Evolutionary conservation across 768 basidiomycete species (phyloP).

Genomic region (Basidioascus undulatus): DNA sequence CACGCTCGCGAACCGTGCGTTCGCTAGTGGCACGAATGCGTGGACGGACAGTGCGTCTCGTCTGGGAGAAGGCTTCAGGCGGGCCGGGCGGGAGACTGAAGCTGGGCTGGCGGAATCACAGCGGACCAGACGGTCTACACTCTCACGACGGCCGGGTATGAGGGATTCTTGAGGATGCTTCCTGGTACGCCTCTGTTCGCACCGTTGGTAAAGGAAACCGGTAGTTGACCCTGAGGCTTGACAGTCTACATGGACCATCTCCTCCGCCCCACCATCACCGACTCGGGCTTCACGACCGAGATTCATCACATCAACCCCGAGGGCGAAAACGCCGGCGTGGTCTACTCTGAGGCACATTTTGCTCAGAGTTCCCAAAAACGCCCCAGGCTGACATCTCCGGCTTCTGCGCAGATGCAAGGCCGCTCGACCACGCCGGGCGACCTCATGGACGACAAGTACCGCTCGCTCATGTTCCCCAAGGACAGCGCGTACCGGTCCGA

Average conservation of each 20-base stretch:
- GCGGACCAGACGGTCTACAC: conserved; percentile 81
- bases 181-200: conserved; percentile 10
- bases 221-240: conserved; percentile 34
- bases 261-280: conserved; percentile 48
- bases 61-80: neutral
- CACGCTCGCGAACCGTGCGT: conserved; percentile 71
- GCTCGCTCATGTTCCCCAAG: conserved; percentile 21
- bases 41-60: conserved; percentile 50
- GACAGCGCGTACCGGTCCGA: conserved; percentile 82
- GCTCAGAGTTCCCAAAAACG: conserved; percentile 11
- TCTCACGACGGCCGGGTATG: conserved; percentile 77
- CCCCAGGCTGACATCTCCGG: neutral
- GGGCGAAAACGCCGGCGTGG: conserved; percentile 82
- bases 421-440: conserved; percentile 80
- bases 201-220: conserved; percentile 18
- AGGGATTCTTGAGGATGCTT: conserved; percentile 33
- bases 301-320: conserved; percentile 81
- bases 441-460: conserved; percentile 63
- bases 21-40: conserved; percentile 34
- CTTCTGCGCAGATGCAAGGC: conserved; percentile 56
- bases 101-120: neutral
- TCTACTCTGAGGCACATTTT: conserved; percentile 49
- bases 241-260: conserved; percentile 91
- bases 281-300: conserved; percentile 33
- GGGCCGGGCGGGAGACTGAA: too few relatives aligned